Evolutionary conservation across 2,329 filamentous ascomycete genomes (phyloP), one percentile per base, ranked within the genome.

Genomic region (Penicillium sp.): DNA sequence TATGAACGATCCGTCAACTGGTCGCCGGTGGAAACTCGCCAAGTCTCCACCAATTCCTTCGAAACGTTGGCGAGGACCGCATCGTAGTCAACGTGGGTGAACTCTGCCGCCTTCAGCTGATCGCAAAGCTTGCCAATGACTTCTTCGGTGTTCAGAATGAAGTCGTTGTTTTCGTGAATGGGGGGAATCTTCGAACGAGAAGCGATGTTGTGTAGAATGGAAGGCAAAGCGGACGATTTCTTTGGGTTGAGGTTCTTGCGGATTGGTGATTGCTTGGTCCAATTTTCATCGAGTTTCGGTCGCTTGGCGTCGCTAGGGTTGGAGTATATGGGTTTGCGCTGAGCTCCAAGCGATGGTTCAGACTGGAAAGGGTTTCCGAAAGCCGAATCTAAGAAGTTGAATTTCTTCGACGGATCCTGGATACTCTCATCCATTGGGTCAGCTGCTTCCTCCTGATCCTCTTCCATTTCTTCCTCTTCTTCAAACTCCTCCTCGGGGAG

Each of bases 131-230:
- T 79, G 46, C 80, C 80, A 38, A 96, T 76, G 39, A 90, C 74
- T 38, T 84, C 81, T 69, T 97, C 92, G 10, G 89, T 95, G 45
- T 83, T 80, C 32, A 95, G 75, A 43, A 97, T 84, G 18, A 96
- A 72, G 43, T 86, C 80, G 56, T 88, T 84, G 1, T 86, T 77
- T 72, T 97, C 93, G 4, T 79, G 79, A 43, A 95, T 77, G 16
- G 74, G 66, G 1, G 88, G 84, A 32, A 82, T 77, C 34, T 81
- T 81, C 41, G 73, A 80, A 71, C 69, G 83, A 69, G 71, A 77
- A 69, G 78, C 87, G 9, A 92, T 73, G 56, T 88, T 86, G 68
- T 88, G 89, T 29, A 90, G 89, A 55, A 96, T 84, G 6, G 82
- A 77, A 4, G 85, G 82, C 65, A 91, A 88, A 42, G 85, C 83